A percentile compares a stretch with the other conserved stretches of the same genome.
Evolutionary conservation across 2,329 filamentous ascomycete genomes (phyloP).

Genomic region (Curvularia verruculosa): DNA sequence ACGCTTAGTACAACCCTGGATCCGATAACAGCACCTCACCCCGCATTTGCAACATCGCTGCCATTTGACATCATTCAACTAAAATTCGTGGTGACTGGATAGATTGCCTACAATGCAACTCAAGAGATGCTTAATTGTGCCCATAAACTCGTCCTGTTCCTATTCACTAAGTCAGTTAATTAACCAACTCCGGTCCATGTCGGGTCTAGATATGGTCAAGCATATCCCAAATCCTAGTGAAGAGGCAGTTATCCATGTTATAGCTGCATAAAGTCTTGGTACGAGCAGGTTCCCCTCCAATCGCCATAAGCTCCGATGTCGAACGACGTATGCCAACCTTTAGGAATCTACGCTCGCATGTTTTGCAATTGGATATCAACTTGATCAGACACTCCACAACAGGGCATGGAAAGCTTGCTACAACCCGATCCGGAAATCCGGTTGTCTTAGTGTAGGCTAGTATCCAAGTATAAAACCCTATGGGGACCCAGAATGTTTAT

Average conservation of each 20-base stretch:
- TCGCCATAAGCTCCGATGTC: neutral
- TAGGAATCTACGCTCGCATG: neutral
- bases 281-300: no score
- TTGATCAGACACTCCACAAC: neutral
- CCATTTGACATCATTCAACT: conserved; percentile 8
- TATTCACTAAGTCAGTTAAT: neutral
- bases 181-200: neutral
- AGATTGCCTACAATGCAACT: neutral
- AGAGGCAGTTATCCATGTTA: neutral
- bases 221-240: conserved; percentile 3
- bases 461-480: conserved; percentile 5
- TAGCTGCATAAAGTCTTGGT: conserved; percentile 2
- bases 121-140: neutral
- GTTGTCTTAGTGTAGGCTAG: neutral
- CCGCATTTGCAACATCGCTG: conserved; percentile 9
- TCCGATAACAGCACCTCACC: conserved; percentile 10
- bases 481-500: neutral
- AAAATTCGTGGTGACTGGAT: neutral
- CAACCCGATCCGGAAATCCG: neutral
- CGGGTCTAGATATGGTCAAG: neutral
- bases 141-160: neutral
- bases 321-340: conserved; percentile 14
- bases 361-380: neutral
- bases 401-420: neutral
- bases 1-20: conserved; percentile 11